Conservation (phyloP, 768 basidiomycete genomes). For the Pleurotus tuoliensis region DNA sequence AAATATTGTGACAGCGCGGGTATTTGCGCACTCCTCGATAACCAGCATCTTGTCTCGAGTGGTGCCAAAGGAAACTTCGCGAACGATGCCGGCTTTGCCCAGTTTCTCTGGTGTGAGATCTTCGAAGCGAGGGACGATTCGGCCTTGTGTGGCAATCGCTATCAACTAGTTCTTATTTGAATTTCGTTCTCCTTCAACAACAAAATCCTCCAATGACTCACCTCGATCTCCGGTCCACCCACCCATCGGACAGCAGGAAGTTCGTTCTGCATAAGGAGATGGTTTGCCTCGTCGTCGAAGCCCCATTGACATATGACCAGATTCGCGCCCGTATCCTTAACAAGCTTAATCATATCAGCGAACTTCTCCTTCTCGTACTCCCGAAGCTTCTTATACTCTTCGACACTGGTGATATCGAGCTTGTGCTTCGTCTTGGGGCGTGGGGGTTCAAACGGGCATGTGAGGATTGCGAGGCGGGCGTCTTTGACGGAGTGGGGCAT, state of each 20-base stretch:
- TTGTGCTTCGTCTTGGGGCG: slow-evolving; percentile 99
- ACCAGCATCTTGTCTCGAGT: slow-evolving; percentile 99
- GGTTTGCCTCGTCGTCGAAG: slow-evolving; percentile 99
- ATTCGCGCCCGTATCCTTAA: slow-evolving; percentile 96
- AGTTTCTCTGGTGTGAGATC: slow-evolving; percentile 90
- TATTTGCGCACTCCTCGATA: slow-evolving; percentile 98
- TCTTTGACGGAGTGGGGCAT: slow-evolving; percentile 90
- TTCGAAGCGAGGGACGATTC: slow-evolving; percentile 97
- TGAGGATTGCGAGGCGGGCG: slow-evolving; percentile 93
- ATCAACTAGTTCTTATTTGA: slow-evolving; percentile 59
- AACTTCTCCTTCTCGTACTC: slow-evolving; percentile 98
- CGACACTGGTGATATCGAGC: slow-evolving; percentile 92
- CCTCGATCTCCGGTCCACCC: slow-evolving; percentile 98
- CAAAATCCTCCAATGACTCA: slow-evolving; percentile 22
- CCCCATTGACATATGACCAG: slow-evolving; percentile 99
- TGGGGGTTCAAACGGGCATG: slow-evolving; percentile 98
- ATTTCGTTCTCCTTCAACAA: not conserved
- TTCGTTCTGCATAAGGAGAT: slow-evolving; percentile 95
- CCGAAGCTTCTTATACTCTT: slow-evolving; percentile 93
- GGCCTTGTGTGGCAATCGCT: slow-evolving; percentile 96
- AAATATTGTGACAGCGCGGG: slow-evolving; percentile 94
- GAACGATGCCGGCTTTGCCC: slow-evolving; percentile 88
- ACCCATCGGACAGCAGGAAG: slow-evolving; percentile 98
- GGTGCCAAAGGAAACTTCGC: slow-evolving; percentile 94
- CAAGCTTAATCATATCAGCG: slow-evolving; percentile 91